Conservation (phyloP, 225 moss, liverwort and hornwort species). For the Sphagnum tenellum region DNA sequence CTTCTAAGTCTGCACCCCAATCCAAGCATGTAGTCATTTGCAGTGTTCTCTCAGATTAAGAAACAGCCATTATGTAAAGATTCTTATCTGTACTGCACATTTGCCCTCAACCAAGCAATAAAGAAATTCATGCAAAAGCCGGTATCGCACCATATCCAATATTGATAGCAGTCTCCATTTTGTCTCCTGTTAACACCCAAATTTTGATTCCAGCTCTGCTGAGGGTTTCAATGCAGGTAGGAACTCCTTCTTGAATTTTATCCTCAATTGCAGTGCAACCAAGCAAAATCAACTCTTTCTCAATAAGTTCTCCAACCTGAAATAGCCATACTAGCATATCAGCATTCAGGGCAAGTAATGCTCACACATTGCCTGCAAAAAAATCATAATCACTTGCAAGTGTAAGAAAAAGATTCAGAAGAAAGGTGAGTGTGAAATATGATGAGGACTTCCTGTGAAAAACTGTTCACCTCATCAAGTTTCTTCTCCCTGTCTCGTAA, state of each 20-base stretch:
- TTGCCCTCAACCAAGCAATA: not conserved
- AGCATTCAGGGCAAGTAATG: not conserved
- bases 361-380: too few relatives aligned
- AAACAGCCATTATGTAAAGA: not conserved
- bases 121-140: not conserved
- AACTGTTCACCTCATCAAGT: slow-evolving; percentile 61
- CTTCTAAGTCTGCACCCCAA: too few relatives aligned
- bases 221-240: slow-evolving; percentile 77
- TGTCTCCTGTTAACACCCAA: slow-evolving; percentile 92
- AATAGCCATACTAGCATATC: not conserved
- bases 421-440: not conserved
- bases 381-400: not conserved
- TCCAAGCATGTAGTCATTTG: too few relatives aligned
- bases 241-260: slow-evolving; percentile 86
- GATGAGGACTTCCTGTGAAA: not conserved
- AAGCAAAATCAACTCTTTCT: slow-evolving; percentile 57
- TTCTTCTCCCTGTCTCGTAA: slow-evolving; percentile 84
- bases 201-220: slow-evolving; percentile 79
- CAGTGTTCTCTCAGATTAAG: too few relatives aligned
- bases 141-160: slow-evolving; percentile 59
- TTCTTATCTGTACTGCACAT: not conserved
- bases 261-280: slow-evolving; percentile 92
- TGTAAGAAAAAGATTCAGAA: not conserved
- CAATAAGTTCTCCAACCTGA: slow-evolving; percentile 75
- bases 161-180: slow-evolving; percentile 89